Conservation (phyloP, 1,284 basidiomycete species). For the Inonotus obliquus region DNA sequence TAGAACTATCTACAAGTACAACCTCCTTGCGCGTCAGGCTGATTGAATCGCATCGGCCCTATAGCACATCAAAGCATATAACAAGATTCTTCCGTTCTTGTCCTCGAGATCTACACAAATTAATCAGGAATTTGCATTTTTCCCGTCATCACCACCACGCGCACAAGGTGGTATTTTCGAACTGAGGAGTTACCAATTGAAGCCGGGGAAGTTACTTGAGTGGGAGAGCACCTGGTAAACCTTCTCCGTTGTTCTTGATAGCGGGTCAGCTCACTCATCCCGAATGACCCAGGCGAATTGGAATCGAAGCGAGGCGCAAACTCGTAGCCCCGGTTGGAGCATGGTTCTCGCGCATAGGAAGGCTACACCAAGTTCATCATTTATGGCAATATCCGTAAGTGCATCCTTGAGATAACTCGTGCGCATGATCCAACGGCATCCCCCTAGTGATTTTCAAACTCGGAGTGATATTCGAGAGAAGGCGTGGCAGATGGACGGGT, state of each 20-base stretch:
- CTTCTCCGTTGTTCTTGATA: conserved; percentile 13
- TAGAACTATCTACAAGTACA: not conserved
- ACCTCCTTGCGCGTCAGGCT: not conserved
- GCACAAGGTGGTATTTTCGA: conserved; percentile 89
- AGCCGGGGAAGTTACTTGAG: conserved; percentile 83
- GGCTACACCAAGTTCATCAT: conserved; percentile 87
- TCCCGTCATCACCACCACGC: conserved; percentile 83
- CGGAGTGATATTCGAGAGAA: conserved; percentile 81
- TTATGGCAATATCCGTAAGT: conserved; percentile 91
- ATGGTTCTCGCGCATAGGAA: conserved; percentile 91
- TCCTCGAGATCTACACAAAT: conserved; percentile 71
- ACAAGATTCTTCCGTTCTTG: conserved; percentile 70
- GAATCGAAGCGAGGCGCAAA: conserved; percentile 83
- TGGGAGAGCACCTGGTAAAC: conserved; percentile 89
- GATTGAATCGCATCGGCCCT: not conserved
- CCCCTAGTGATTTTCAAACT: conserved; percentile 64
- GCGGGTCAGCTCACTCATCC: conserved; percentile 8
- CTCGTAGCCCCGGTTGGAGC: conserved; percentile 86
- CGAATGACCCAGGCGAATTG: conserved; percentile 56
- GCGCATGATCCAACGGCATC: not conserved
- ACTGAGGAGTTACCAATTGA: conserved; percentile 78
- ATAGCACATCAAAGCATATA: conserved; percentile 59
- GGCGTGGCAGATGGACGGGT: conserved; percentile 90
- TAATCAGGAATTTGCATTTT: conserved; percentile 91
- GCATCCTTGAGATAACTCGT: too few relatives aligned